Evolutionary conservation across 1,284 basidiomycete genomes (phyloP), one percentile per base, ranked within the genome.

Genomic region (Cryptococcus sp.): DNA sequence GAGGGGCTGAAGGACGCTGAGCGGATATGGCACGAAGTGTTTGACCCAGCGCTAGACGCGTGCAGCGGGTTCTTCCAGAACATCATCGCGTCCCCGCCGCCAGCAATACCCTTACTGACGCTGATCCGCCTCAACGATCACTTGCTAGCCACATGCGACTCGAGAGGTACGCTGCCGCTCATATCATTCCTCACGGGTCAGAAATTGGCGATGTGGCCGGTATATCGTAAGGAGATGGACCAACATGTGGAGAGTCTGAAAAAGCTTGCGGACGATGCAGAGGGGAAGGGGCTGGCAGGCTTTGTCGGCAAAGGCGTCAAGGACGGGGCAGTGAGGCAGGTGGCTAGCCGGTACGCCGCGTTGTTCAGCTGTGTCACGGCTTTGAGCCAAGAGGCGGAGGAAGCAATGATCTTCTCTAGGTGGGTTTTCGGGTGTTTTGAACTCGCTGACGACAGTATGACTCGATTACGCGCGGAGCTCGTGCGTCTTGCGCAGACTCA

Each of bases 371-470:
- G 88, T 2, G 86, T 92, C 62, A 85, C 92, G 20, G 84, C 85
- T 23, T 78, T 95, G 64, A 91, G 90, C 6, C 47, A 47, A 42
- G 88, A 90, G 65, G 87, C 86, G 45, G 90, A 93, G 65, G 93
- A 96, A 73, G 91, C 89, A 6, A 94, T 95, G 92, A 88, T 94
- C 48, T 95, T 94, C 70, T 87, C 89, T 15, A 92, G 93, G 93
- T 93, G 72, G 54, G 72, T 60, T 16, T 27, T n/a, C 42, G 7
- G 3, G 16, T 39, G 11, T n/a, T 30, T 39, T 40, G 11, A 17
- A 39, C 20, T 46, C 16, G 48, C 57, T 19, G 57, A 40, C n/a
- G 30, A 2, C 61, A 96, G 93, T 70, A 81, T 94, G 58, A 80
- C 87, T n/a, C 88, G 91, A n/a, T 76, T 96, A 52, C 85, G 92